A percentile compares a stretch with the other conserved stretches of the same genome.
These are phyloP conservation scores for Wickerhamomyces strasburgensis DNA, from an alignment of 805 yeast genomes.

Conservation along the genomic window DNA sequence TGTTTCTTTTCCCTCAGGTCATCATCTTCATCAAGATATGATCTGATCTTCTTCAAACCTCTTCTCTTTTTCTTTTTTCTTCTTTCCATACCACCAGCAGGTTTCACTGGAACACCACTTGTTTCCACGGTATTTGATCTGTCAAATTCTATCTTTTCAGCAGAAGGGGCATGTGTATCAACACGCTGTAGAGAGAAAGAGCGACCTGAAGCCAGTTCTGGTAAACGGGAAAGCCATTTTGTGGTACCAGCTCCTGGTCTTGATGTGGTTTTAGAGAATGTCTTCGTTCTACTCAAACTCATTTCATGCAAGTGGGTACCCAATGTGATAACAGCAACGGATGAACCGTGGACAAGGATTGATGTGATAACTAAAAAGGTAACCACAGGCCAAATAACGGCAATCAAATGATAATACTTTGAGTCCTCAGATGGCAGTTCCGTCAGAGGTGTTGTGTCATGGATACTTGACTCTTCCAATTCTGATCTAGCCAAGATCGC, in stretches of 20 bases:
- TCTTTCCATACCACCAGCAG: slow-evolving; percentile 70
- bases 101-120: slow-evolving; percentile 59
- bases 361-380: slow-evolving; percentile 78
- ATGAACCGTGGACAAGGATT: slow-evolving; percentile 86
- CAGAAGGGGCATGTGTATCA: slow-evolving; percentile 53
- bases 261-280: slow-evolving; percentile 80
- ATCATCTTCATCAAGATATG: slow-evolving; percentile 26
- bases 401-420: slow-evolving; percentile 21
- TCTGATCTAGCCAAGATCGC: slow-evolving; percentile 73
- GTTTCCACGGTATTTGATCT: slow-evolving; percentile 48
- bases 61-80: slow-evolving; percentile 32
- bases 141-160: slow-evolving; percentile 20
- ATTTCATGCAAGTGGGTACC: slow-evolving; percentile 89
- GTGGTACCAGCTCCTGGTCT: slow-evolving; percentile 50
- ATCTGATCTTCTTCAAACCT: slow-evolving; percentile 30
- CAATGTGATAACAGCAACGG: slow-evolving; percentile 56
- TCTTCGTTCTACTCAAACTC: slow-evolving; percentile 40
- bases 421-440: slow-evolving; percentile 35
- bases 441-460: slow-evolving; percentile 52
- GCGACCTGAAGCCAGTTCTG: slow-evolving; percentile 61
- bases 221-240: slow-evolving; percentile 82
- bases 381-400: slow-evolving; percentile 75
- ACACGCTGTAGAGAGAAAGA: slow-evolving; percentile 79
- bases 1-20: slow-evolving; percentile 33
- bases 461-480: slow-evolving; percentile 47